These are phyloP conservation scores for Rosa multiflora DNA, from an alignment of 306 rosid genomes.

Conservation along the genomic window DNA sequence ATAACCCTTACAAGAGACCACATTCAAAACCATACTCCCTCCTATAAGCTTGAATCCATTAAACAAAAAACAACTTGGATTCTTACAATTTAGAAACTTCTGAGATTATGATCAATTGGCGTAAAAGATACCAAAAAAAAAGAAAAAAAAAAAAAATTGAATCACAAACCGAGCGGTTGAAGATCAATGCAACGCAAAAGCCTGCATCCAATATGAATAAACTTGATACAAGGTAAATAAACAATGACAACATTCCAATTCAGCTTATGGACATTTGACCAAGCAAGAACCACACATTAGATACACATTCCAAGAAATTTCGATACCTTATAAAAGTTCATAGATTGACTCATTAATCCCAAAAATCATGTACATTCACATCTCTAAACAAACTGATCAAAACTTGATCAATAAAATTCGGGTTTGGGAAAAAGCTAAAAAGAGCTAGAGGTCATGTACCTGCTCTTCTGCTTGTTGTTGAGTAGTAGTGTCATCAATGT, in stretches of 20 bases:
- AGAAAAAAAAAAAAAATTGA: neutral
- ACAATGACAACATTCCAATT: neutral
- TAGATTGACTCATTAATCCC: too few relatives aligned
- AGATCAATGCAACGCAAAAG: neutral
- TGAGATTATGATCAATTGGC: neutral
- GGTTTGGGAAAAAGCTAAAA: neutral
- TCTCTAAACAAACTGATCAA: neutral
- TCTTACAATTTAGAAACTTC: neutral
- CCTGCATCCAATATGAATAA: neutral
- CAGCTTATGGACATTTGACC: neutral
- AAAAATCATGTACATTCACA: neutral
- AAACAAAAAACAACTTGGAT: neutral
- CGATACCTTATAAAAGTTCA: neutral
- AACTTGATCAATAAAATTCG: neutral
- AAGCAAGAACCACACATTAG: neutral
- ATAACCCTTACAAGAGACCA: neutral
- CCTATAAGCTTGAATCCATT: neutral
- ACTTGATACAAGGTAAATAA: neutral
- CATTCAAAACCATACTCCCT: neutral
- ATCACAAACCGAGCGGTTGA: neutral
- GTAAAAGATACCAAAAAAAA: neutral
- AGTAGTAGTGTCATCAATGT: constrained; percentile 26
- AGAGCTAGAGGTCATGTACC: constrained; percentile 29
- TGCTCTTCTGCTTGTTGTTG: constrained; percentile 37
- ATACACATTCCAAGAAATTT: neutral